Base-by-base conservation (phyloP, 2,329 filamentous ascomycete genomes). In the Trichothecium roseum region DNA sequence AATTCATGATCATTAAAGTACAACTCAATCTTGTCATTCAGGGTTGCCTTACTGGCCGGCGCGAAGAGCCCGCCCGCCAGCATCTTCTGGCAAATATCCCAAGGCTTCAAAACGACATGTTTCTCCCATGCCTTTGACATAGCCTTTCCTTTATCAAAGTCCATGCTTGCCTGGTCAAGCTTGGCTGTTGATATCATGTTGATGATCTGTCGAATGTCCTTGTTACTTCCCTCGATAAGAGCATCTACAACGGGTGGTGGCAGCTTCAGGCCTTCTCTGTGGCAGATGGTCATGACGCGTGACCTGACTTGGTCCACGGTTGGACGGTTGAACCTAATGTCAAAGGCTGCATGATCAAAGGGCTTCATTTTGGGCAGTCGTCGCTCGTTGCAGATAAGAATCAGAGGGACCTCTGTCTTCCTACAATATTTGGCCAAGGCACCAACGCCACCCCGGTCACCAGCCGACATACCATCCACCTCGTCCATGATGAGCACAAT, bases 1-100 rank as follows among this genome's bases (percentile, higher is more conserved):
- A 96, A 94, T 50, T 98, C 91, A 52, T 98, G 91, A 50, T 98
- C 91, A 56, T 98, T 96, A 68, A 98, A 98, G 58, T 98, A 98
- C 2, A 98, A 75, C 60, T 98, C 89, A 42, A 93, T 91, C 68
- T 98, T 98, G 57, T 98, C 89, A 54, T 96, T 96, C 26, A 98
- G 65, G 0, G 86, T 94, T 3, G 84, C 68, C 45, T 85, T 93
- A 60, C 86, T 93, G 34, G 79, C 77, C 4, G 79, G 72, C 17
- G 84, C 72, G 59, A 96, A 98, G 59, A 95, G 76, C 27, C 86
- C 85, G 4, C 86, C 81, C 18, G 76, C 85, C 5, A 98, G 74
- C 54, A 98, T 86, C 63, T 95, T 95, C 53, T 83, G 75, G 42
- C 85, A 88, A 50, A 98, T 98, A 52, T 98, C 91, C 91, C 91